Evolutionary conservation across 352 stramenopile genomes (phyloP), one percentile per base, ranked within the genome.

Genomic region (Phytopythium montanum): DNA sequence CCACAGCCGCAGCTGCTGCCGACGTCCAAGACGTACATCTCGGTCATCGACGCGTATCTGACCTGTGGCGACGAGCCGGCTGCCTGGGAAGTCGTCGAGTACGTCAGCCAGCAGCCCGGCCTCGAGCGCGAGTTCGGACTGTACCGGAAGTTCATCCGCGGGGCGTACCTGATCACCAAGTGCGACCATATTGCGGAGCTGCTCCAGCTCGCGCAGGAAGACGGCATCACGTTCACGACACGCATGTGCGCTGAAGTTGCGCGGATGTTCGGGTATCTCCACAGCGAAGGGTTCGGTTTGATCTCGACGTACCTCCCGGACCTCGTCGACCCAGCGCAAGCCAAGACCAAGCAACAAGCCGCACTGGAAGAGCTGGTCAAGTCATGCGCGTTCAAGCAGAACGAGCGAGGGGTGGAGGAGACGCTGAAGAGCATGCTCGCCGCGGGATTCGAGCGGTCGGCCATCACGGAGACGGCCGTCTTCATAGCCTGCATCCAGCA

Each of bases 1-100:
- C 65, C 76, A 21, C 82, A 92, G 55, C 70, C 72, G 18, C 75
- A 88, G n/a, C 59, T 92, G 39, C 33, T 64, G 34, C 82, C 79
- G 13, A 87, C 73, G 0, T 83, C 70, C 25, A 85, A 87, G 59
- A 92, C 82, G 1, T 90, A 79, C 46, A 68, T 89, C 19, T 79
- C 80, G 9, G 75, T 90, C n/a, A 72, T 92, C 6, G 79, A 92
- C 60, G 76, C 82, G n/a, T 90, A 87, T 56, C 72, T 92, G 61
- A 79, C 73, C 48, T 87, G 76, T 34, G 76, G 73, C 12, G 82
- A 89, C 10, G 76, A 88, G 42, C 48, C 64, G 14, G 54, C 83
- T 28, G 79, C 79, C 7, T 92, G 82, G 82, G 58, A 82, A 48
- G 64, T 75, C 21, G 75, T 89, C 36, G 61, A 75, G 33, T 72